These are phyloP conservation scores for Alternaria infectoria DNA, from an alignment of 2,329 filamentous ascomycete species.

Conservation along the genomic window DNA sequence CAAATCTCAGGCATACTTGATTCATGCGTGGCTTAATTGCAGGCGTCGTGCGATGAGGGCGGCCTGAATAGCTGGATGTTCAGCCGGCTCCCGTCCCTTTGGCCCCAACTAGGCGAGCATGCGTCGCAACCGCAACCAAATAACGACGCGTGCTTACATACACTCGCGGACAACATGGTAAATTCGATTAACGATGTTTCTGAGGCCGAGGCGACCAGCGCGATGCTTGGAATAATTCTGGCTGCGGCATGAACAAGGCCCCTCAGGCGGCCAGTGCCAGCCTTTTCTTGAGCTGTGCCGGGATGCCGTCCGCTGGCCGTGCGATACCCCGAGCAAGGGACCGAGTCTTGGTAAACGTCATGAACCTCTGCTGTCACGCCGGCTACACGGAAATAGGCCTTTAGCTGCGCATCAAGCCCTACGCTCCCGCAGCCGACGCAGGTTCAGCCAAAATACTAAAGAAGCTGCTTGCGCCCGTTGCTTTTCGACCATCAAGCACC, in stretches of 20 bases:
- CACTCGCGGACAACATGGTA: background rate
- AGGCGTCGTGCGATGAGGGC: background rate
- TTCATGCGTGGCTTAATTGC: background rate
- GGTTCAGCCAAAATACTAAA: background rate
- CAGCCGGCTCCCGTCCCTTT: background rate
- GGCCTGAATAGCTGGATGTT: background rate
- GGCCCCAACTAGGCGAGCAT: background rate
- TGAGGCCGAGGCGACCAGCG: background rate
- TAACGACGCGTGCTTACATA: background rate
- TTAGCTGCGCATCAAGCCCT: background rate
- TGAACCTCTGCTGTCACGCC: background rate
- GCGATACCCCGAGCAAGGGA: background rate
- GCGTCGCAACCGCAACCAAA: background rate
- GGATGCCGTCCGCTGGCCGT: background rate
- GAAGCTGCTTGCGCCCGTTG: background rate
- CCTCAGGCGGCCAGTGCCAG: background rate
- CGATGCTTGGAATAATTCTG: background rate
- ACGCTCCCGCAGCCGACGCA: background rate
- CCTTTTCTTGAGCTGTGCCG: background rate
- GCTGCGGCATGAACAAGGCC: background rate
- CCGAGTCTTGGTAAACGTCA: background rate
- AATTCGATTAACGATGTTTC: background rate
- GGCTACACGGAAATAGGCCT: background rate
- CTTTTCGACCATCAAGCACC: background rate
- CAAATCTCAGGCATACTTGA: conserved; percentile 1